Conservation (phyloP, 177 flowering plant species). For the Vitis hybrid region DNA sequence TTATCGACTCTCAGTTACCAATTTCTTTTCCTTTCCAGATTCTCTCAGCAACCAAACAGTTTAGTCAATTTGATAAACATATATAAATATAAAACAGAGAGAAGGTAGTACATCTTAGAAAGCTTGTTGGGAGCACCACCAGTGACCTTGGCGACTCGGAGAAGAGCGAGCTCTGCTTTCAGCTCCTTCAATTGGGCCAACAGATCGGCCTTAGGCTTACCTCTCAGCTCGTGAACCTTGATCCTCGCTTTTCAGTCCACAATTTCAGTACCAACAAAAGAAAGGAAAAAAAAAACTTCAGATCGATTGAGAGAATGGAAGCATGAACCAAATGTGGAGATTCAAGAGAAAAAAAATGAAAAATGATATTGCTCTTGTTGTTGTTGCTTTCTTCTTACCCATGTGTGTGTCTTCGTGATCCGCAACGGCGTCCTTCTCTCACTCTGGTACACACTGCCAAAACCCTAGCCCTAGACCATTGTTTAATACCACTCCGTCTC, state of each 20-base stretch:
- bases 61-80: background rate
- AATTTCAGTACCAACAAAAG: background rate
- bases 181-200: slow-evolving; percentile 20
- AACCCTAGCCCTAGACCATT: no score
- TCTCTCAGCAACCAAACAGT: background rate
- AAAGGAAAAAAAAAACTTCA: background rate
- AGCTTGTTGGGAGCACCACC: slow-evolving; percentile 56
- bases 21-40: background rate
- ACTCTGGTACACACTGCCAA: no score
- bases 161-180: slow-evolving; percentile 33
- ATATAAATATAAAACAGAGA: background rate
- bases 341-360: no score
- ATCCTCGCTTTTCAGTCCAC: slow-evolving; percentile 16
- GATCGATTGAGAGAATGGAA: no score
- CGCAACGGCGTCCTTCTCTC: no score
- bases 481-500: no score
- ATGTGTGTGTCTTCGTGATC: no score
- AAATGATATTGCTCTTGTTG: no score
- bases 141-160: slow-evolving; percentile 52
- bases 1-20: background rate
- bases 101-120: slow-evolving; percentile 38
- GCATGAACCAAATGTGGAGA: no score
- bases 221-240: slow-evolving; percentile 26
- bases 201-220: slow-evolving; percentile 21
- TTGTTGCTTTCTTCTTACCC: no score